A percentile compares a stretch with the other conserved stretches of the same genome.
Evolutionary conservation across 768 basidiomycete species (phyloP).

Genomic region (Suillus plorans): DNA sequence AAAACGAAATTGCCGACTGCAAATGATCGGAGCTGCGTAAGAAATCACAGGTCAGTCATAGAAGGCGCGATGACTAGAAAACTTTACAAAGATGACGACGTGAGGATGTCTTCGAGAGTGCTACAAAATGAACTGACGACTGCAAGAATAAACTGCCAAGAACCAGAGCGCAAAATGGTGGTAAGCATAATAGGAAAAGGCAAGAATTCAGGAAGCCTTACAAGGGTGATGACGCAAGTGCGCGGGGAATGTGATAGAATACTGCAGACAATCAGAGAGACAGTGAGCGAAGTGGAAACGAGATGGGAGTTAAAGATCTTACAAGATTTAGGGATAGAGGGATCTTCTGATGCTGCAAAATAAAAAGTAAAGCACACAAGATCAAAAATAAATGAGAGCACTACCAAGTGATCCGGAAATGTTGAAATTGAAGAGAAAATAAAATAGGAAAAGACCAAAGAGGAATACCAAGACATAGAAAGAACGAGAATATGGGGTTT

Average conservation of each 20-base stretch:
- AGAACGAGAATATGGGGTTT: not conserved
- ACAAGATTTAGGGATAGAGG: not conserved
- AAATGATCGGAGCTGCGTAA: not conserved
- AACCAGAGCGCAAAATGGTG: constrained; percentile 10
- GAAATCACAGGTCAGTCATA: not conserved
- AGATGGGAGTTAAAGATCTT: not conserved
- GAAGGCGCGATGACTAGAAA: not conserved
- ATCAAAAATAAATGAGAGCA: not conserved
- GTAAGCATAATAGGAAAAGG: constrained; percentile 10
- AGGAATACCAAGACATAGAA: not conserved
- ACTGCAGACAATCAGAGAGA: not conserved
- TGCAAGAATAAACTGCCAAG: constrained; percentile 4
- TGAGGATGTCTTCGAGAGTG: not conserved
- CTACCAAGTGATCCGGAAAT: not conserved
- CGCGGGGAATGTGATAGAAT: not conserved
- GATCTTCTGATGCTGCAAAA: not conserved
- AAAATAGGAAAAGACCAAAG: not conserved
- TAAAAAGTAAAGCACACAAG: not conserved
- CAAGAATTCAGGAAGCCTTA: not conserved
- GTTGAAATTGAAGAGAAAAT: not conserved
- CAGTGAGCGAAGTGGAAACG: not conserved
- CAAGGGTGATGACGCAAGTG: not conserved
- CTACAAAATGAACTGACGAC: constrained; percentile 1
- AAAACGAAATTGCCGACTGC: not conserved
- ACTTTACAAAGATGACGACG: not conserved